Percentiles rank a stretch among this genome's conserved stretches.
phyloP scores from a whole-genome alignment of 345 rosid species.

The Citrus mangshanensis region DNA sequence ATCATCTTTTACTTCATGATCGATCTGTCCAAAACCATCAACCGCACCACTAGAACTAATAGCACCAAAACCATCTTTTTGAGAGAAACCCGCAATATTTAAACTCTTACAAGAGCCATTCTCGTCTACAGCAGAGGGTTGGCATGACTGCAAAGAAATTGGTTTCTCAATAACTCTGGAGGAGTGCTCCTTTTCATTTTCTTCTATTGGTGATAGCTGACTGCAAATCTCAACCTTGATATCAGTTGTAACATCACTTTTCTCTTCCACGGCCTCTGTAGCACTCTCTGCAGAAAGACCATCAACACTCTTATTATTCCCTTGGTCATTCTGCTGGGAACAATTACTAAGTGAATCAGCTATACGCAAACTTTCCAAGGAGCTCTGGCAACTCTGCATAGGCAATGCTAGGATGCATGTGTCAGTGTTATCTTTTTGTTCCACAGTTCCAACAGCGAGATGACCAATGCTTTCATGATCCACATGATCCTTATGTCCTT shows the following conservation, averaged over 20 bases:
- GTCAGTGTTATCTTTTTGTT: constrained; percentile 16
- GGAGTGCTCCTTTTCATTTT: constrained; percentile 27
- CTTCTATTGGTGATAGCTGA: constrained; percentile 24
- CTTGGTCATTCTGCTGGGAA: constrained; percentile 24
- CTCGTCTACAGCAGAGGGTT: constrained; percentile 17
- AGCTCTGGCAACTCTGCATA: constrained; percentile 13
- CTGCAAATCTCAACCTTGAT: constrained; percentile 21
- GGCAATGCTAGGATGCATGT: constrained; percentile 8
- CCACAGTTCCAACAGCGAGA: constrained; percentile 18
- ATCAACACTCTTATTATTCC: constrained; percentile 13
- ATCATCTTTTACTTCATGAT: constrained; percentile 38
- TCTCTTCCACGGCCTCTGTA: constrained; percentile 26
- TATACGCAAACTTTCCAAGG: constrained; percentile 20
- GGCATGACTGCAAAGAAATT: constrained; percentile 12
- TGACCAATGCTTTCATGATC: constrained; percentile 22
- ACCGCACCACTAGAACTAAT: constrained; percentile 28
- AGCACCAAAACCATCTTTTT: constrained; percentile 22
- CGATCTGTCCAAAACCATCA: constrained; percentile 25
- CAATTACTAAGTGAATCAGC: constrained; percentile 21
- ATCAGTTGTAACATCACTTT: constrained; percentile 31
- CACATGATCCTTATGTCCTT: constrained; percentile 2
- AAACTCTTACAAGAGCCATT: constrained; percentile 29
- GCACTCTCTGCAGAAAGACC: constrained; percentile 15
- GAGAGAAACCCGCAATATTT: constrained; percentile 22
- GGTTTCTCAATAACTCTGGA: constrained; percentile 18